Evolutionary conservation across 768 basidiomycete genomes (phyloP), one percentile per base, ranked within the genome.

Genomic region (Podaxis carcinomalis): DNA sequence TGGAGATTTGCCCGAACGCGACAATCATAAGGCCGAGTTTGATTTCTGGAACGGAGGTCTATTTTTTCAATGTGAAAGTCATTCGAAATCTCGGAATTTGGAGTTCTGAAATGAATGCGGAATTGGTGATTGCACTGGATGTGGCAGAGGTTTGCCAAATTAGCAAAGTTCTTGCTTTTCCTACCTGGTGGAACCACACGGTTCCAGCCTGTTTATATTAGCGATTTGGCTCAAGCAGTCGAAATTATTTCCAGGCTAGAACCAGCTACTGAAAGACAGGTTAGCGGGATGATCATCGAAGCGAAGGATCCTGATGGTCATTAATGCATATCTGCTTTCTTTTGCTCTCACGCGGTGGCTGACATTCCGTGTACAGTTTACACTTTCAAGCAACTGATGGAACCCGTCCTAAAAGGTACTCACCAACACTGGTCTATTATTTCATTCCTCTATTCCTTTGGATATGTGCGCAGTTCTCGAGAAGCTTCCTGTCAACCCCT

Each of bases 191-290:
- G 90, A 1, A 71, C 64, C 9, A 75, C 87, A 5, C 77, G 73
- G 25, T 91, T 91, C 67, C 89, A 91, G 65, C 89, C 90, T 11
- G 84, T 90, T 10, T 90, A 84, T 67, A 88, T 84, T 1, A 86
- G 81, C 0, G 89, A 93, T 68, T 65, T 93, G 32, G 87, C 85
- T 9, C 73, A 76, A 25, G 77, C 81, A 4, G 80, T 91, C 3
- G 87, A 87, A 67, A 76, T 87, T 13, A 75, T 85, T 58, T 75
- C 80, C 6, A 77, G 85, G 57, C 68, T 75, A 16, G 78, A 84
- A 61, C 53, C 72, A 1, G 72, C 75, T 16, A 70, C 80, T 2
- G 68, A 73, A 25, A 81, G 72, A 72, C 74, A 47, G 73, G 81
- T 67, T 74, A 80, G 62, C 73, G 88, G 64, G 70, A 88, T 68